Evolutionary conservation across 2,329 filamentous ascomycete genomes (phyloP).

Genomic region (Alternaria arborescens): DNA sequence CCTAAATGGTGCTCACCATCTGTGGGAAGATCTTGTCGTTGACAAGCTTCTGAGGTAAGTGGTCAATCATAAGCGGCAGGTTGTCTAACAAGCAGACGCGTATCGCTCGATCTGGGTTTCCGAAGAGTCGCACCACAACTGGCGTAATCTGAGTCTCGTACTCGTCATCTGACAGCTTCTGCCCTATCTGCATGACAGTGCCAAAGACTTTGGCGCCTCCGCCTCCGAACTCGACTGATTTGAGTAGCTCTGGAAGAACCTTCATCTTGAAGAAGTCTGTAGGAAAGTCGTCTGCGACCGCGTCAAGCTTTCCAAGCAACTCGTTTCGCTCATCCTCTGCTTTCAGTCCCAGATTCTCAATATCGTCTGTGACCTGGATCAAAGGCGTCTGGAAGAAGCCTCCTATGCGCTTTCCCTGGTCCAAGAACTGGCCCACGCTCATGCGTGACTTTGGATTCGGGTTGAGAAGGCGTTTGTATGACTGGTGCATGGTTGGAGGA

Average conservation of each 20-base stretch:
- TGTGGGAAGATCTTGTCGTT: conserved; percentile 98
- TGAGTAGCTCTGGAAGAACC: conserved; percentile 91
- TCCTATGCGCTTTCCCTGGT: conserved; percentile 82
- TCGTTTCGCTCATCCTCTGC: conserved; percentile 81
- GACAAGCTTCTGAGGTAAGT: conserved; percentile 84
- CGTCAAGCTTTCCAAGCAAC: conserved; percentile 84
- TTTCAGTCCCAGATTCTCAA: conserved; percentile 92
- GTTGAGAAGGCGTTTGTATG: conserved; percentile 89
- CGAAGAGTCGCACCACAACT: conserved; percentile 85
- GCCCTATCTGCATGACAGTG: conserved; percentile 88
- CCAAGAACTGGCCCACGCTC: conserved; percentile 84
- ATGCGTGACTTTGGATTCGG: conserved; percentile 88
- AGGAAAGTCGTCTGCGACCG: conserved; percentile 90
- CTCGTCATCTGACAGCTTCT: conserved; percentile 87
- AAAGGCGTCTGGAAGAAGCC: conserved; percentile 93
- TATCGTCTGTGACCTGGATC: conserved; percentile 90
- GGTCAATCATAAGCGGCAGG: conserved; percentile 89
- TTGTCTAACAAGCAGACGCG: conserved; percentile 91
- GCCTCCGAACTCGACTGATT: conserved; percentile 97
- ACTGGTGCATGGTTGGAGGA: conserved; percentile 86
- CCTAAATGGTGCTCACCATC: conserved; percentile 64
- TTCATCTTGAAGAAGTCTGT: conserved; percentile 99
- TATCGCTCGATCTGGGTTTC: conserved; percentile 89
- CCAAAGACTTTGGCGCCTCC: conserved; percentile 90
- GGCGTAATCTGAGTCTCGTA: conserved; percentile 86